Evolutionary conservation across 495 filamentous ascomycete species (phyloP).

Genomic region (Lophiostoma macrostomum): DNA sequence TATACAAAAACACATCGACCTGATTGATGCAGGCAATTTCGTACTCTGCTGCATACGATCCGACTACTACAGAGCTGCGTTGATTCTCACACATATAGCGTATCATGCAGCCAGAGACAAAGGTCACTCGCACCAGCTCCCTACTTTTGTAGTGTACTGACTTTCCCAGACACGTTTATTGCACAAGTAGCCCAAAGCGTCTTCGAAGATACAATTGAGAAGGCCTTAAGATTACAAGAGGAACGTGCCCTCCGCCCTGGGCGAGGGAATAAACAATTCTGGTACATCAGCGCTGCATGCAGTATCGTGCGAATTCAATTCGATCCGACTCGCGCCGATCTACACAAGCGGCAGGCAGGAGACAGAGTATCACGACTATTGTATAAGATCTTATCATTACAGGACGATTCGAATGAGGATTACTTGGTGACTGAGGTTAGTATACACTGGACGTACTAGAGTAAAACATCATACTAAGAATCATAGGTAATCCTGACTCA

Average conservation of each 20-base stretch:
- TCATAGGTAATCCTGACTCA: slow-evolving; percentile 11
- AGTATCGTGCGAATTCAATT: slow-evolving; percentile 10
- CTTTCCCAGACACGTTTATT: slow-evolving; percentile 2
- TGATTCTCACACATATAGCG: slow-evolving; percentile 17
- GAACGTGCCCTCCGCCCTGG: slow-evolving; percentile 24
- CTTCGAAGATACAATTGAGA: slow-evolving; percentile 16
- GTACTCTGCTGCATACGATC: slow-evolving; percentile 15
- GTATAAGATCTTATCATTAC: slow-evolving; percentile 21
- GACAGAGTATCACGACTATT: slow-evolving; percentile 15
- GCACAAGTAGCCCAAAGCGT: not conserved
- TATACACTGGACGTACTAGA: not conserved
- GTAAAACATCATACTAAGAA: not conserved
- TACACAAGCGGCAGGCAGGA: slow-evolving; percentile 3
- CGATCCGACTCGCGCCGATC: slow-evolving; percentile 5
- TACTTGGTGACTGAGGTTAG: slow-evolving; percentile 16
- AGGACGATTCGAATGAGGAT: slow-evolving; percentile 10
- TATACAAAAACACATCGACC: slow-evolving; percentile 12
- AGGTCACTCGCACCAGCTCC: not conserved
- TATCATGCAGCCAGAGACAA: not conserved
- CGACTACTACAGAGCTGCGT: slow-evolving; percentile 18
- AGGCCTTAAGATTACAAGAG: slow-evolving; percentile 14
- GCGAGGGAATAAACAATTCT: slow-evolving; percentile 20
- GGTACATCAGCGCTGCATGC: slow-evolving; percentile 13
- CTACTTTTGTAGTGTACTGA: not conserved
- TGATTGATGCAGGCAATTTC: slow-evolving; percentile 13